A percentile compares a stretch with the other conserved stretches of the same genome.
Conservation (phyloP, 495 filamentous ascomycete species). For the Echria macrotheca region DNA sequence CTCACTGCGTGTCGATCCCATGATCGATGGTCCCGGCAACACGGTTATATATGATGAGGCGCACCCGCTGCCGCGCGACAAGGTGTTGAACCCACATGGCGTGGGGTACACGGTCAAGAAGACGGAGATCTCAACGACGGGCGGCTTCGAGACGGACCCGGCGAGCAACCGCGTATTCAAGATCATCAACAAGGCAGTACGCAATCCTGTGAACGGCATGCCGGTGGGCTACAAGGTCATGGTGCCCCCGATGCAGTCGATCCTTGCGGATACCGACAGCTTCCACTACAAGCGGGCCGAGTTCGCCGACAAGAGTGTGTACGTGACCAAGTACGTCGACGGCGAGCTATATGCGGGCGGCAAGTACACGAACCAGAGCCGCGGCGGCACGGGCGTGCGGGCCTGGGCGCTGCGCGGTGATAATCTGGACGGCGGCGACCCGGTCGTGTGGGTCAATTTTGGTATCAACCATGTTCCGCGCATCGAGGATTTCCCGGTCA, state of each 20-base stretch:
- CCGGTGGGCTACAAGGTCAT: conserved; percentile 74
- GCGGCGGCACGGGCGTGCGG: conserved; percentile 2
- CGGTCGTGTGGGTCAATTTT: conserved; percentile 49
- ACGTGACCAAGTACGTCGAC: conserved; percentile 69
- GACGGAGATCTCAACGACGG: conserved; percentile 45
- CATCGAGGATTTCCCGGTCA: conserved; percentile 57
- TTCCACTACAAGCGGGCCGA: conserved; percentile 68
- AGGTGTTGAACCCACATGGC: conserved; percentile 68
- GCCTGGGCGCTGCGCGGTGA: not conserved
- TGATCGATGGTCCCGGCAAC: conserved; percentile 58
- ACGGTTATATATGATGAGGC: conserved; percentile 58
- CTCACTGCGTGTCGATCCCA: conserved; percentile 73
- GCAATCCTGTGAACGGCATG: conserved; percentile 65
- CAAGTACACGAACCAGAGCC: conserved; percentile 70
- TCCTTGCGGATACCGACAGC: conserved; percentile 60
- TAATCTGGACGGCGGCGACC: conserved; percentile 24
- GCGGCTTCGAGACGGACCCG: conserved; percentile 58
- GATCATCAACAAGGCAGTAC: conserved; percentile 63
- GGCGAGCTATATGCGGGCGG: conserved; percentile 74
- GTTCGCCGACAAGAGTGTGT: conserved; percentile 72
- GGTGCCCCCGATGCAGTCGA: conserved; percentile 66
- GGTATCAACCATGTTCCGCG: conserved; percentile 51
- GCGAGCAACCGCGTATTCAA: conserved; percentile 66
- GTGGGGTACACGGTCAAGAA: conserved; percentile 54
- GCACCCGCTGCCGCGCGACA: conserved; percentile 35